Base-by-base conservation (phyloP, 805 yeast genomes). In the Yamadazyma ubonensis region DNA sequence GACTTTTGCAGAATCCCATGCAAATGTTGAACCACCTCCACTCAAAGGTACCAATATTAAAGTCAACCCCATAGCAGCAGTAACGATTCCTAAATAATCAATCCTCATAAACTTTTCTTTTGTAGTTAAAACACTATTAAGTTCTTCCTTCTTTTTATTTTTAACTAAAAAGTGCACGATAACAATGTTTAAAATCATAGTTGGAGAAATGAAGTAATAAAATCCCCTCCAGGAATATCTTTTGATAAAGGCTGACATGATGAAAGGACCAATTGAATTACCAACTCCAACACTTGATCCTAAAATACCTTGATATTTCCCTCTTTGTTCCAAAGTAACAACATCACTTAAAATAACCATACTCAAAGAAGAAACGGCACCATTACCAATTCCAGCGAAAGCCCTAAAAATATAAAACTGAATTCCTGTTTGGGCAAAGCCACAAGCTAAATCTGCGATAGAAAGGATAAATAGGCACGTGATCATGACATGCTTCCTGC, bases 11-110 rank as follows among this genome's bases (percentile, higher is more conserved):
- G 70, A 73, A 48, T 69, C 50, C 89, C 89, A 83, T 0, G 64
- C 55, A 51, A 70, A 79, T 8, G 73, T 62, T 6, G 74, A 63
- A 2, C 87, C 87, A 23, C 87, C 88, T 15, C 82, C 81, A 46
- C 73, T 70, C 15, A 79, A 54, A 2, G 83, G 81, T 12, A 80
- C 66, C 37, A 79, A 64, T n/a, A 80, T 51, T 4, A 79, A 56
- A 0, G 78, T 72, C 21, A 71, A 63, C 0, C 76, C 72, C 0
- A 75, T 63, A 5, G 80, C 62, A 21, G 76, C 61, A 10, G 74
- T 55, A 15, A 73, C 42, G 33, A 76, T 67, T 0, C 88, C 88
- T 5, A 61, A 48, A 46, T 70, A 75, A 54, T 81, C 87, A 31
- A 78, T 71, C 20, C 64, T 67, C 49, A 55, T 54, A 47, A 75